Evolutionary conservation across 495 filamentous ascomycete genomes (phyloP).

Genomic region (Annulohypoxylon stygium): DNA sequence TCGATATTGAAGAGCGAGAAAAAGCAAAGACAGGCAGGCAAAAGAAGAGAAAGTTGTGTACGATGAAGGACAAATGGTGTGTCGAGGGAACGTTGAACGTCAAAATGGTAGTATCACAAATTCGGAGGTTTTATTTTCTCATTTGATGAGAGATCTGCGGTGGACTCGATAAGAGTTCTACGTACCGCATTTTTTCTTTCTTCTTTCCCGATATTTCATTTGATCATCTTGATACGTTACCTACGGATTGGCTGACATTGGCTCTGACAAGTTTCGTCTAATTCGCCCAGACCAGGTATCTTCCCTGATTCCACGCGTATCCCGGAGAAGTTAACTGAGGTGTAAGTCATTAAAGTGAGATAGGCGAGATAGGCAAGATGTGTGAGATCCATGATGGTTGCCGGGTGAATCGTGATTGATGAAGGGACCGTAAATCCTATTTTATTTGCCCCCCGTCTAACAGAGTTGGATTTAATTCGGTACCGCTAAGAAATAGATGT

Average conservation of each 20-base stretch:
- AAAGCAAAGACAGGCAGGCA: not conserved
- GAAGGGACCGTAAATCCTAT: conserved; percentile 35
- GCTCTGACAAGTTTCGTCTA: conserved; percentile 26
- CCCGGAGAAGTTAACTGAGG: conserved; percentile 11
- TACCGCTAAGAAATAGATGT: conserved; percentile 15
- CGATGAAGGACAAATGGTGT: not conserved
- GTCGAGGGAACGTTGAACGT: conserved; percentile 25
- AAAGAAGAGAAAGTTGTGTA: not conserved
- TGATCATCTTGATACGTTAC: conserved; percentile 10
- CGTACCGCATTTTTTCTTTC: not conserved
- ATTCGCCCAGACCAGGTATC: conserved; percentile 23
- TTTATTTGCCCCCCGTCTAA: conserved; percentile 26
- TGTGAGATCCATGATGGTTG: conserved; percentile 22
- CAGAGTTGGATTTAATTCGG: conserved; percentile 31
- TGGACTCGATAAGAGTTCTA: conserved; percentile 13
- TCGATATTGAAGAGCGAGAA: not conserved
- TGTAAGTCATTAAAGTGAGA: conserved; percentile 27
- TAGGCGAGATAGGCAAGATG: conserved; percentile 1
- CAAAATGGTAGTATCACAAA: conserved; percentile 35
- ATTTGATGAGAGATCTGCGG: conserved; percentile 40
- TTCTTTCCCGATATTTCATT: conserved; percentile 21
- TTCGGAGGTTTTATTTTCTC: conserved; percentile 37
- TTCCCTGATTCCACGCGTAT: conserved; percentile 28
- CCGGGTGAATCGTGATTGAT: conserved; percentile 44
- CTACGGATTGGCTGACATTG: conserved; percentile 20